These are phyloP conservation scores for Barnettozyma sucrosica DNA, from an alignment of 805 yeast genomes.

Conservation along the genomic window DNA sequence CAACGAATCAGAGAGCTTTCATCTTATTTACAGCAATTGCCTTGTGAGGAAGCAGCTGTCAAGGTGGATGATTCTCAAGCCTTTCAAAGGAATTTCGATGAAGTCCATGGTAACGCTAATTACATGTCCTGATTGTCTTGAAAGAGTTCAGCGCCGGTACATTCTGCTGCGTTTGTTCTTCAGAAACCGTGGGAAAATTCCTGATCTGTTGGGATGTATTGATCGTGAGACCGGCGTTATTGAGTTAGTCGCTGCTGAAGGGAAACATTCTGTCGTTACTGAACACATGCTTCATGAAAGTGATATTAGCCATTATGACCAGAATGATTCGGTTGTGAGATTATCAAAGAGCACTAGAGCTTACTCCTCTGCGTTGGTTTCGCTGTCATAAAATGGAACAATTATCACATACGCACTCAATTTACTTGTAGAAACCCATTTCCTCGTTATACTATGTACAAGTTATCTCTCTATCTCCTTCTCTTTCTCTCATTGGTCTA, in stretches of 20 bases:
- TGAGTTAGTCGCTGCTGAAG: conserved; percentile 14
- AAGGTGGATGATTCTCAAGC: conserved; percentile 19
- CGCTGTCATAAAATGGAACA: not conserved
- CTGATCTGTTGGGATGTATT: conserved; percentile 16
- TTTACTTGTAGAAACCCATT: not conserved
- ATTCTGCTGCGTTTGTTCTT: conserved; percentile 14
- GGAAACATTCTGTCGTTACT: not conserved
- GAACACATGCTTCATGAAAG: conserved; percentile 9
- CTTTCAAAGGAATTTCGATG: conserved; percentile 13
- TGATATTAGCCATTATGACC: conserved; percentile 7
- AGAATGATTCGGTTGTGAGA: conserved; percentile 1
- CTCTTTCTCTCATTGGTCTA: not conserved
- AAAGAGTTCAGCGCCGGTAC: conserved; percentile 11
- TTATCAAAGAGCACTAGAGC: conserved; percentile 1
- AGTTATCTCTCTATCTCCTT: not conserved
- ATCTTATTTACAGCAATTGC: conserved; percentile 9
- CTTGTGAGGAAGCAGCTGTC: conserved; percentile 14
- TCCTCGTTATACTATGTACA: conserved; percentile 3
- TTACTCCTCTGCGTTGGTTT: conserved; percentile 8
- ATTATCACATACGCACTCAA: not conserved
- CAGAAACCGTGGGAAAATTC: conserved; percentile 2
- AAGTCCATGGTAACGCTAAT: conserved; percentile 4
- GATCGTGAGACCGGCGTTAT: conserved; percentile 16
- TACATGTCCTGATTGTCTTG: conserved; percentile 18
- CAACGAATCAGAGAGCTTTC: conserved; percentile 4